These are phyloP conservation scores for Taxillus chinensis DNA, from an alignment of 164 flowering plant genomes.

Conservation along the genomic window DNA sequence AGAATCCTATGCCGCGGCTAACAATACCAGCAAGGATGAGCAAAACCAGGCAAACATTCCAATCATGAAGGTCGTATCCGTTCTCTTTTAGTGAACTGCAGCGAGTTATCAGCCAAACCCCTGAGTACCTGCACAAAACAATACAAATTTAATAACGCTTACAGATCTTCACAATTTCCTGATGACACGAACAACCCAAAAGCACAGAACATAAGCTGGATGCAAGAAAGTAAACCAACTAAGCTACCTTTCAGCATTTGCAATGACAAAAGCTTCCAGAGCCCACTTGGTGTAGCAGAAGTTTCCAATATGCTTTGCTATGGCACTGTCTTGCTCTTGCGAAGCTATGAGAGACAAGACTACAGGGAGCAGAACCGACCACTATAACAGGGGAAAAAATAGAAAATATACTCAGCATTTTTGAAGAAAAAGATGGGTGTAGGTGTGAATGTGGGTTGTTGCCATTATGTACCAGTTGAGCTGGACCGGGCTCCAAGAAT, in stretches of 20 bases:
- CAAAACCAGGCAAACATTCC: slow-evolving; percentile 49
- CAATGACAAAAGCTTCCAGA: slow-evolving; percentile 79
- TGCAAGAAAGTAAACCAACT: no score
- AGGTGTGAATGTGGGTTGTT: background rate
- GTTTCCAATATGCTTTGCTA: slow-evolving; percentile 29
- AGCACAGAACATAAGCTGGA: no score
- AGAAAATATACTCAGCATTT: background rate
- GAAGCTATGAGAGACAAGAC: slow-evolving; percentile 85
- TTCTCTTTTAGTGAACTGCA: slow-evolving; percentile 55
- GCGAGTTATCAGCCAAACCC: slow-evolving; percentile 92
- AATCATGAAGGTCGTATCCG: slow-evolving; percentile 54
- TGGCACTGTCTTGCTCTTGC: slow-evolving; percentile 18
- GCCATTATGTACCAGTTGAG: slow-evolving; percentile 65
- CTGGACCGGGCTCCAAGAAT: slow-evolving; percentile 66
- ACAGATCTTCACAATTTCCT: background rate
- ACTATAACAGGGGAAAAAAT: slow-evolving; percentile 36
- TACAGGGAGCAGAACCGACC: slow-evolving; percentile 94
- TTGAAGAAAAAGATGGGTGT: no score
- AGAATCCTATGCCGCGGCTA: slow-evolving; percentile 52
- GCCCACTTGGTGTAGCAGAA: slow-evolving; percentile 87
- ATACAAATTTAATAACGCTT: background rate
- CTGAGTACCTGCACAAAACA: slow-evolving; percentile 55
- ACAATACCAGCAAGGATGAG: slow-evolving; percentile 47
- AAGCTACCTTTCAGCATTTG: slow-evolving; percentile 77
- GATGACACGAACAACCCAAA: no score